These are phyloP conservation scores for Arthromyces matolae DNA, from an alignment of 768 basidiomycete genomes.

Conservation along the genomic window DNA sequence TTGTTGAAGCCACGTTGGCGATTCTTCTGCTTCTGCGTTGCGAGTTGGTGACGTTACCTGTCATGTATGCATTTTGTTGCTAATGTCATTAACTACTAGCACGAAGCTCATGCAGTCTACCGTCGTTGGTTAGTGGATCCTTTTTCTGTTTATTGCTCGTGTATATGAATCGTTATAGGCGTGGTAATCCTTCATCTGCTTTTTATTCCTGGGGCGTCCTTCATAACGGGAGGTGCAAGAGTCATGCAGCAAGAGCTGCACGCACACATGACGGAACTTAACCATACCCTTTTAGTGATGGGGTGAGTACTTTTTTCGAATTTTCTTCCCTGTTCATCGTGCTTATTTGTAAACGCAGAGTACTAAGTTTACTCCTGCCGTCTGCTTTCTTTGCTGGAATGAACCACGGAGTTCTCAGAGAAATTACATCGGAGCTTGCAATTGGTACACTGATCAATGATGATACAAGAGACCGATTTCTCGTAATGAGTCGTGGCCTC, in stretches of 20 bases:
- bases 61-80: neutral
- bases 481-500: conserved; percentile 63
- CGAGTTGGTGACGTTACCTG: conserved; percentile 47
- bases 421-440: conserved; percentile 14
- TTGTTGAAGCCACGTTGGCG: conserved; percentile 69
- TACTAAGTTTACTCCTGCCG: conserved; percentile 60
- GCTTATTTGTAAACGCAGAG: conserved; percentile 32
- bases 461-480: conserved; percentile 39
- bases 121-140: conserved; percentile 46
- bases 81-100: conserved; percentile 28
- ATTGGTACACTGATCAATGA: conserved; percentile 37
- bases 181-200: conserved; percentile 73
- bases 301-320: conserved; percentile 46
- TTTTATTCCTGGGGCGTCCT: conserved; percentile 65
- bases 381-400: conserved; percentile 66
- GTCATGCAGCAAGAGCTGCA: conserved; percentile 66
- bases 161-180: conserved; percentile 31
- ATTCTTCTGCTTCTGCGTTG: conserved; percentile 66
- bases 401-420: conserved; percentile 27
- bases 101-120: conserved; percentile 66
- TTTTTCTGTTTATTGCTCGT: neutral
- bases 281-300: conserved; percentile 64
- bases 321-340: neutral
- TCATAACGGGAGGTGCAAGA: conserved; percentile 68
- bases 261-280: conserved; percentile 60